Conservation (phyloP, 75 land plant genomes). For the Picea glauca region DNA sequence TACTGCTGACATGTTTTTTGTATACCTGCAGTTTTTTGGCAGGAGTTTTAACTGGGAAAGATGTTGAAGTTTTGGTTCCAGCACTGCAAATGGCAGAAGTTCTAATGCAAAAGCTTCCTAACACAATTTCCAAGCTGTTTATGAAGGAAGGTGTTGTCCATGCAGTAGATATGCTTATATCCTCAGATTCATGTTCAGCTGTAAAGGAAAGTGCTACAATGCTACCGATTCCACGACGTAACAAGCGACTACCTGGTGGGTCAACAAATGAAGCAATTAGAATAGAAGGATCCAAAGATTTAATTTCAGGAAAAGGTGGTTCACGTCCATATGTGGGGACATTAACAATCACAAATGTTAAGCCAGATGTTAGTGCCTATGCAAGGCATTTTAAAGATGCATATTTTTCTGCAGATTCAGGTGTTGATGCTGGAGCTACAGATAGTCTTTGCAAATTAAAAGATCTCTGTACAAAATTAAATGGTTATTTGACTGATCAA, state of each 20-base stretch:
- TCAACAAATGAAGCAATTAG: neutral
- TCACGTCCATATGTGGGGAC: neutral
- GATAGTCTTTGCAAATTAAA: constrained; percentile 43
- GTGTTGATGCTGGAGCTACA: constrained; percentile 22
- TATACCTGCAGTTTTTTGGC: constrained; percentile 52
- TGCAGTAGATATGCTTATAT: constrained; percentile 46
- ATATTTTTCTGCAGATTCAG: constrained; percentile 29
- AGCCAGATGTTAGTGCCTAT: constrained; percentile 24
- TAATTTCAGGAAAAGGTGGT: neutral
- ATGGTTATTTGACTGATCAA: constrained; percentile 13
- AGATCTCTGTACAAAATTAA: constrained; percentile 36
- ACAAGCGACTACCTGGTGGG: neutral
- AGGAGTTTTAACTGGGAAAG: constrained; percentile 53
- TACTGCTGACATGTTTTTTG: neutral
- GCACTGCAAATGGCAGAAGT: constrained; percentile 55
- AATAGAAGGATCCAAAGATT: constrained; percentile 6
- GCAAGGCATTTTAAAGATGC: constrained; percentile 45
- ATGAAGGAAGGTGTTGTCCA: constrained; percentile 72
- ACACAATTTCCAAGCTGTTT: constrained; percentile 37
- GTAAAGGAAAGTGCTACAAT: neutral
- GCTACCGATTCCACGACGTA: neutral
- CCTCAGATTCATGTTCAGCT: constrained; percentile 17
- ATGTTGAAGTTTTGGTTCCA: constrained; percentile 43
- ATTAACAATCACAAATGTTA: constrained; percentile 9
- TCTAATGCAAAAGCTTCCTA: constrained; percentile 60